phyloP scores from a whole-genome alignment of 768 basidiomycete genomes.

The Pulveroboletus sp. region DNA sequence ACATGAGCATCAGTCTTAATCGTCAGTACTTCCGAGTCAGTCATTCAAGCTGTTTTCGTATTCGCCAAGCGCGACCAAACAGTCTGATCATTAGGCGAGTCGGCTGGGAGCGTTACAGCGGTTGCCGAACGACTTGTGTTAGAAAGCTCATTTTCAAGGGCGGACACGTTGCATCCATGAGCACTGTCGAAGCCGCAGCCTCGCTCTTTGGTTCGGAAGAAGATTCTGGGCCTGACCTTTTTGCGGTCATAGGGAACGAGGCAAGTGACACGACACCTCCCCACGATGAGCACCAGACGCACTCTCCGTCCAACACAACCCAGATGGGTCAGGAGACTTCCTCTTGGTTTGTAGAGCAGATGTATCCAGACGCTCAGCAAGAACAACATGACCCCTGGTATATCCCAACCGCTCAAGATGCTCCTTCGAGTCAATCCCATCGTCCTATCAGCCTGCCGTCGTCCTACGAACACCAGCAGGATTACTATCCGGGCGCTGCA shows the following conservation, averaged over 20 bases:
- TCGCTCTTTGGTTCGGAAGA: conserved; percentile 68
- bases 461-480: conserved; percentile 29
- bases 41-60: not conserved
- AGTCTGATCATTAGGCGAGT: conserved; percentile 9
- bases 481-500: conserved; percentile 29
- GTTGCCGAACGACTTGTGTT: not conserved
- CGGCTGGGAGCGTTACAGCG: not conserved
- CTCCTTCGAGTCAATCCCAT: conserved; percentile 13
- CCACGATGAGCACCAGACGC: conserved; percentile 21
- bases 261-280: conserved; percentile 29
- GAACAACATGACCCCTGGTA: conserved; percentile 28
- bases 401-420: conserved; percentile 19
- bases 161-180: conserved; percentile 46
- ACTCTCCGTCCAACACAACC: conserved; percentile 21
- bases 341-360: conserved; percentile 38
- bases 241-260: conserved; percentile 53
- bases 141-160: conserved; percentile 15
- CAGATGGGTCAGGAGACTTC: conserved; percentile 36
- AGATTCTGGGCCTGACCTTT: conserved; percentile 59
- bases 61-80: conserved; percentile 29
- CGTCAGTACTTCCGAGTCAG: conserved; percentile 1
- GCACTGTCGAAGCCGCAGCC: conserved; percentile 71
- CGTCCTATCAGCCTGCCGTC: conserved; percentile 10
- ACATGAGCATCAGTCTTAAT: conserved; percentile 14
- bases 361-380: conserved; percentile 26